Evolutionary conservation across 805 yeast species (phyloP).

Genomic region (Wickerhamiella dianesei): DNA sequence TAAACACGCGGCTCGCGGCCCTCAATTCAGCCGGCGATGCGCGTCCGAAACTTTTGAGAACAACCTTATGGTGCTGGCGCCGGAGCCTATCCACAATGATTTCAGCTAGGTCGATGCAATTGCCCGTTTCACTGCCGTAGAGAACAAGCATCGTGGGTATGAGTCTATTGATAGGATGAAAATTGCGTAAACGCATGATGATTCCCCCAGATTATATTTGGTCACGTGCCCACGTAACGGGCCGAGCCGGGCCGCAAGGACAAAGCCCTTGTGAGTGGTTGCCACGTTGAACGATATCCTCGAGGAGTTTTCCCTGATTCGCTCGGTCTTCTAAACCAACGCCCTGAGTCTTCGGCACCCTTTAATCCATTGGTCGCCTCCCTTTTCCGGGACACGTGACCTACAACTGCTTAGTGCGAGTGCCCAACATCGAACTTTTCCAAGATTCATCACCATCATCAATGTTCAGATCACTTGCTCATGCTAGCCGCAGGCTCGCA

Average conservation of each 20-base stretch:
- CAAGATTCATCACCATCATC: neutral
- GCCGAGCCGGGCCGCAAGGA: too few relatives aligned
- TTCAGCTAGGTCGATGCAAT: constrained; percentile 71
- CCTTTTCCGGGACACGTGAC: too few relatives aligned
- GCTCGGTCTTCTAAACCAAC: too few relatives aligned
- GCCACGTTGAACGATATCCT: too few relatives aligned
- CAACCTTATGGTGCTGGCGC: constrained; percentile 33
- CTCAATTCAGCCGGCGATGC: constrained; percentile 26
- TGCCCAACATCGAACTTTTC: neutral
- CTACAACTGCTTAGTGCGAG: too few relatives aligned
- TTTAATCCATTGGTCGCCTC: too few relatives aligned
- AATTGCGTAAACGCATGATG: neutral
- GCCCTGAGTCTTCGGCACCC: too few relatives aligned
- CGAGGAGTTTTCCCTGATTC: too few relatives aligned
- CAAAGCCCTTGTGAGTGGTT: too few relatives aligned
- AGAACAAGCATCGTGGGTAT: constrained; percentile 29
- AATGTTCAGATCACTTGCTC: too few relatives aligned
- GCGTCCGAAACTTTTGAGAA: constrained; percentile 35
- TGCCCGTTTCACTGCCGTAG: constrained; percentile 90
- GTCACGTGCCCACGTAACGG: too few relatives aligned
- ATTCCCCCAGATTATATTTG: neutral
- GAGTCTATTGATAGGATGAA: constrained; percentile 1
- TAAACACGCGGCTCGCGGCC: constrained; percentile 35
- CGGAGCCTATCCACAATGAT: constrained; percentile 43
- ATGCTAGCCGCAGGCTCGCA: neutral